Evolutionary conservation across 1,284 basidiomycete genomes (phyloP), one percentile per base, ranked within the genome.

Genomic region (Amylostereum areolatum): DNA sequence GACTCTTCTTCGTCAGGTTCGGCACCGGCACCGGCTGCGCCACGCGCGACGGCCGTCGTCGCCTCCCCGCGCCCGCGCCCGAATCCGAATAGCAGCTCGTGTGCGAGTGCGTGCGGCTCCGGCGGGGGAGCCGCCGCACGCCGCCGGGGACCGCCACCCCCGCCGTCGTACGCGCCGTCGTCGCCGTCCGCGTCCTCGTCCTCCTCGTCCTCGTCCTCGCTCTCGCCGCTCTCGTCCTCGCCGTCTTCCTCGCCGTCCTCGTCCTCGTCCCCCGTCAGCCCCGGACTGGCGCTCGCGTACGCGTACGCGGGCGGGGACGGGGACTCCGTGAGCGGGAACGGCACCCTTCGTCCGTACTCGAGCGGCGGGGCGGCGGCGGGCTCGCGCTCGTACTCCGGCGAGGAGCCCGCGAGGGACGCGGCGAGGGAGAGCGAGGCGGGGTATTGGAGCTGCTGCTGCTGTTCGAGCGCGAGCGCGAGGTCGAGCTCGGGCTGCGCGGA

Each of bases 1-100:
- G 73, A 49, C 78, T 81, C 66, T 86, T 85, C 67, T 87, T 87
- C 25, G 81, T 87, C 33, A 88, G 68, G 58, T 85, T 81, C 7
- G 83, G 83, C 3, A 87, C 77, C 10, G 83, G 83, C 12, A 86
- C 71, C 27, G 88, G 87, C 24, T 80, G 39, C 47, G 46, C 18
- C 32, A 25, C 24, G 46, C 49, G 45, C 45, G 57, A 49, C 33
- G 52, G 44, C 36, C 48, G 48, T 41, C 53, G 47, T 44, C 49
- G 42, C 46, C 42, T 47, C 25, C 61, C 50, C 45, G 56, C 53
- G 44, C 59, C 53, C 65, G 70, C 45, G 50, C 46, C 59, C 56
- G 63, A 53, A 47, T 54, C 66, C 49, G 35, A 24, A 7, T 30
- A 35, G 30, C 59, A 62, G 47, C 45, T 33, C 54, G 54, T 42